phyloP scores from a whole-genome alignment of 768 basidiomycete species.

The Clathrus columnatus region DNA sequence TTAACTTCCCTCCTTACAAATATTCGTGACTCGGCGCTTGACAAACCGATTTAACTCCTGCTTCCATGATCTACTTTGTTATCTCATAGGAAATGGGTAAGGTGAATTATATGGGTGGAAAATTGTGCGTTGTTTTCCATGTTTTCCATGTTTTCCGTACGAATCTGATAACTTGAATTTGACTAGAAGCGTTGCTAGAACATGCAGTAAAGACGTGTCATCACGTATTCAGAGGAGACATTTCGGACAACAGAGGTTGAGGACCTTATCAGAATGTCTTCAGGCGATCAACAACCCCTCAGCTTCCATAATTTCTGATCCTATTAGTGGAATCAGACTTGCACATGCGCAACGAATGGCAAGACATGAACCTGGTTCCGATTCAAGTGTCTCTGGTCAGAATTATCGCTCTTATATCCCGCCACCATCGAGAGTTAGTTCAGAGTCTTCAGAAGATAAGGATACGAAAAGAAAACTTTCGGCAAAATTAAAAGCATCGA shows the following conservation, averaged over 20 bases:
- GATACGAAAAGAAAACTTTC: too few relatives aligned
- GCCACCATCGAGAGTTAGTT: too few relatives aligned
- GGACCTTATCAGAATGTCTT: constrained; percentile 33
- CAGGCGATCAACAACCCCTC: not conserved
- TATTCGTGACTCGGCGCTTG: not conserved
- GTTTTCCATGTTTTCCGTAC: not conserved
- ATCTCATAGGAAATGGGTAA: constrained; percentile 39
- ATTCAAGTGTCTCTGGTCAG: too few relatives aligned
- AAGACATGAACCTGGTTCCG: too few relatives aligned
- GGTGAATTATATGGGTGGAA: constrained; percentile 73
- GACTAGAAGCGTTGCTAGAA: constrained; percentile 49
- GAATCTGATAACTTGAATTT: not conserved
- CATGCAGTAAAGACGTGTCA: constrained; percentile 46
- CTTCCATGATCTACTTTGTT: not conserved
- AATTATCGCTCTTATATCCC: too few relatives aligned
- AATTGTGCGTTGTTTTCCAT: constrained; percentile 33
- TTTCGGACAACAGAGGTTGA: constrained; percentile 52
- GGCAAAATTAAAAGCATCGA: not conserved
- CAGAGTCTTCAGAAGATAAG: too few relatives aligned
- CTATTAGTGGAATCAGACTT: constrained; percentile 15
- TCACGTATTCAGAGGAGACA: constrained; percentile 48
- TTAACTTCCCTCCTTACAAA: too few relatives aligned
- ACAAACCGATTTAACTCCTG: not conserved
- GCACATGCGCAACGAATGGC: constrained; percentile 16
- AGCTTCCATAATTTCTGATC: not conserved